These are phyloP conservation scores for Cyclotella choctawhatcheeana DNA, from an alignment of 108 stramenopile species.

Conservation along the genomic window DNA sequence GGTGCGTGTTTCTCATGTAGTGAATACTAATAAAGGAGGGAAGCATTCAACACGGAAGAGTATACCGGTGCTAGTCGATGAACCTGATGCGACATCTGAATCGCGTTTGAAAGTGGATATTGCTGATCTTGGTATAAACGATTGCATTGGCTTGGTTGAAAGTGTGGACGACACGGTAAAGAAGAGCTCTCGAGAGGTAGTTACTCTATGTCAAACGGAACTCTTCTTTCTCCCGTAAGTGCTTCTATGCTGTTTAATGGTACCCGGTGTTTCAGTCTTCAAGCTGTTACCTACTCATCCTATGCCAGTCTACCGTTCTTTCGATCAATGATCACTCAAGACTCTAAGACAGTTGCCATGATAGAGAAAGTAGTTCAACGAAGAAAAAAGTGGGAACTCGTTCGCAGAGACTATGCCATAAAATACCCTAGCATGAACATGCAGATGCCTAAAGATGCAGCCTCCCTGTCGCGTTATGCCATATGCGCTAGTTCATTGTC, in stretches of 20 bases:
- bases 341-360: constrained; percentile 15
- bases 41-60: neutral
- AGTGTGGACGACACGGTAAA: constrained; percentile 11
- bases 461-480: constrained; percentile 23
- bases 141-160: constrained; percentile 42
- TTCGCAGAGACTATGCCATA: constrained; percentile 28
- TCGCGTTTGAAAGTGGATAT: constrained; percentile 26
- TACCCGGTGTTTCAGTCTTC: too few relatives aligned
- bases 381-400: constrained; percentile 31
- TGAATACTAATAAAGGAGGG: neutral
- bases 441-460: constrained; percentile 22
- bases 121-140: constrained; percentile 26
- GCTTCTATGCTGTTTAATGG: too few relatives aligned
- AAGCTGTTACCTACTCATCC: too few relatives aligned
- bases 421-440: constrained; percentile 39
- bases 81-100: neutral
- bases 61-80: neutral
- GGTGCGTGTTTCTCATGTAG: constrained; percentile 18
- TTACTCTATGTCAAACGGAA: constrained; percentile 1
- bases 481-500: too few relatives aligned
- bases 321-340: constrained; percentile 11
- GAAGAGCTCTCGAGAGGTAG: constrained; percentile 20
- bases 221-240: constrained; percentile 16
- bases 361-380: constrained; percentile 28
- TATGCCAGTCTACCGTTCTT: constrained; percentile 27